Percentiles rank a stretch among this genome's conserved stretches.
Conservation (phyloP, 1,139 yeast species). For the Taiozyma sp. region DNA sequence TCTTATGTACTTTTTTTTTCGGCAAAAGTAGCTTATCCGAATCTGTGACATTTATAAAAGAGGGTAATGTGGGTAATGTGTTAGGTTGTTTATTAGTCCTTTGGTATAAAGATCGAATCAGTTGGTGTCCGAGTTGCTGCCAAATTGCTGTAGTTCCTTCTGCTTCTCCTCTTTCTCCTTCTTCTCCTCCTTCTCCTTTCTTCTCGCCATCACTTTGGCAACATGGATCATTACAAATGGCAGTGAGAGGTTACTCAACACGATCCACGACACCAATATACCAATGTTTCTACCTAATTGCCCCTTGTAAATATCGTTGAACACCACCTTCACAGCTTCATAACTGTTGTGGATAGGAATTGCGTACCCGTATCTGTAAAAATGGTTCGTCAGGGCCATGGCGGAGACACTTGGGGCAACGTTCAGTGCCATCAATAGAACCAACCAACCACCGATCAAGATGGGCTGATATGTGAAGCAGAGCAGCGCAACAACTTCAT, state of each 20-base stretch:
- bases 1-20: too few species aligned
- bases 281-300: constrained; percentile 55
- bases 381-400: constrained; percentile 44
- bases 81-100: too few species aligned
- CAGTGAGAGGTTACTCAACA: constrained; percentile 36
- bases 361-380: constrained; percentile 61
- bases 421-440: constrained; percentile 53
- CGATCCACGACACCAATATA: constrained; percentile 55
- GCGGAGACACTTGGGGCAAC: constrained; percentile 59
- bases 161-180: background rate
- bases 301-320: constrained; percentile 52
- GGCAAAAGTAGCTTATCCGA: too few species aligned
- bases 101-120: background rate
- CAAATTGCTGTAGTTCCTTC: background rate
- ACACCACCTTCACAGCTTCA: constrained; percentile 49
- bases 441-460: constrained; percentile 56
- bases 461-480: constrained; percentile 42
- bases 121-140: background rate
- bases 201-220: constrained; percentile 15
- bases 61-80: too few species aligned
- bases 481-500: constrained; percentile 49
- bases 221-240: constrained; percentile 39
- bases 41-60: too few species aligned
- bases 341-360: constrained; percentile 59
- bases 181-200: background rate